Evolutionary conservation across 192 early-diverging fungal species (phyloP).

Genomic region (Entophlyctis luteolus): DNA sequence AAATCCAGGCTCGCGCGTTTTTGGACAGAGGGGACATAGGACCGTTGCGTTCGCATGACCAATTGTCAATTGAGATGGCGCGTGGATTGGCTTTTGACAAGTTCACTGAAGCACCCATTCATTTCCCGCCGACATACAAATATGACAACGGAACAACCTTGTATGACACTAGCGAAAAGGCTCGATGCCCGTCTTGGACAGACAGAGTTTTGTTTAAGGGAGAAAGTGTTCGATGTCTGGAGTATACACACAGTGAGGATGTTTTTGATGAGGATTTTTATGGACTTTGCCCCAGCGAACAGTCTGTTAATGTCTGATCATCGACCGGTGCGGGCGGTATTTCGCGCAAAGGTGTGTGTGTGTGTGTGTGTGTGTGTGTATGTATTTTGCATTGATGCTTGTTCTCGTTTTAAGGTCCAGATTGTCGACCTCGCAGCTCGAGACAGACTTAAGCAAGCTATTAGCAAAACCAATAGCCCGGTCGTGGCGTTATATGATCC

Average conservation of each 20-base stretch:
- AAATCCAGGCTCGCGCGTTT: neutral
- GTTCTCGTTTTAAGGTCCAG: neutral
- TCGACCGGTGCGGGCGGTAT: conserved; percentile 50
- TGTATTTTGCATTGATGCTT: neutral
- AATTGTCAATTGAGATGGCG: conserved; percentile 35
- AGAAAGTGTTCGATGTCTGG: conserved; percentile 35
- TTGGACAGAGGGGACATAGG: neutral
- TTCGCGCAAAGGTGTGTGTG: conserved; percentile 25
- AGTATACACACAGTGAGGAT: conserved; percentile 24
- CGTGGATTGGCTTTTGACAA: conserved; percentile 60
- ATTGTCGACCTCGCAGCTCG: conserved; percentile 1
- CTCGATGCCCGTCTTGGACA: conserved; percentile 90
- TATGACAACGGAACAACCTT: conserved; percentile 70
- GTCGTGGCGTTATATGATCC: neutral
- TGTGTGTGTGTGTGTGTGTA: neutral
- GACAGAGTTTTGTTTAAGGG: conserved; percentile 72
- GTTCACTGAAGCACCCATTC: conserved; percentile 69
- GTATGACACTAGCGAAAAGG: conserved; percentile 96
- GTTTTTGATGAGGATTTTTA: neutral
- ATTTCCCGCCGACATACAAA: conserved; percentile 96
- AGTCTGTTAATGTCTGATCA: conserved; percentile 71
- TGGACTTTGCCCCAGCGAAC: neutral
- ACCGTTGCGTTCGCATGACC: conserved; percentile 30
- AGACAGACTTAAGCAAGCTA: conserved; percentile 6
- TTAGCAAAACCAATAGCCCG: neutral